Evolutionary conservation across 768 basidiomycete species (phyloP).

Genomic region (Trametes cinnabarina): DNA sequence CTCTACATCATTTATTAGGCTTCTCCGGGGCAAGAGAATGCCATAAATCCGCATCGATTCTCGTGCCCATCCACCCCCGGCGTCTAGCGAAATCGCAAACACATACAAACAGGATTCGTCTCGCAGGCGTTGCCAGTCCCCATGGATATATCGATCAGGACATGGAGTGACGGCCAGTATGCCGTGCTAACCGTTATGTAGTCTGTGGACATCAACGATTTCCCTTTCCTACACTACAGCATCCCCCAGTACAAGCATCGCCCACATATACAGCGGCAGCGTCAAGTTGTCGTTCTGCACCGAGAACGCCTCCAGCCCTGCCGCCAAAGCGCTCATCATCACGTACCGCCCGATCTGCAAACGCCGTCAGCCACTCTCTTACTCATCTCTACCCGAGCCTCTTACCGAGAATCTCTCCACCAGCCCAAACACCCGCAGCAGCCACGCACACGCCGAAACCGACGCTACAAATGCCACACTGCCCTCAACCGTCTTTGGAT

Average conservation of each 20-base stretch:
- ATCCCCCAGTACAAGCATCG: slow-evolving; percentile 65
- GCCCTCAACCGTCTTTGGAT: slow-evolving; percentile 89
- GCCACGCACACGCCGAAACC: slow-evolving; percentile 65
- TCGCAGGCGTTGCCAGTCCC: too few relatives aligned
- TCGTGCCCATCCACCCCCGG: too few relatives aligned
- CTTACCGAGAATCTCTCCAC: slow-evolving; percentile 74
- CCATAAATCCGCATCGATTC: too few relatives aligned
- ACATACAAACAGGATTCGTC: too few relatives aligned
- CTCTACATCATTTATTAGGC: too few relatives aligned
- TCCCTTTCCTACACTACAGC: too few relatives aligned
- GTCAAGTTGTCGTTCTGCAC: slow-evolving; percentile 98
- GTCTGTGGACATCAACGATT: too few relatives aligned
- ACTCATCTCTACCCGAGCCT: not conserved
- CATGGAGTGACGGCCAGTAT: too few relatives aligned
- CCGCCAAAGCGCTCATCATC: slow-evolving; percentile 58
- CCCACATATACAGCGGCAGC: slow-evolving; percentile 95
- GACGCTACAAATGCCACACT: slow-evolving; percentile 78
- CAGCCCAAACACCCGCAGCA: slow-evolving; percentile 67
- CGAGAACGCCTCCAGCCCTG: slow-evolving; percentile 84
- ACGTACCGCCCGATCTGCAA: slow-evolving; percentile 66
- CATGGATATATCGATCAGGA: too few relatives aligned
- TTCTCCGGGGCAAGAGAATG: too few relatives aligned
- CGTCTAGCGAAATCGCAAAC: too few relatives aligned
- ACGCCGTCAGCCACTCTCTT: slow-evolving; percentile 1
- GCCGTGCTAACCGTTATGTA: too few relatives aligned